A percentile compares a stretch with the other conserved stretches of the same genome.
phyloP scores from a whole-genome alignment of 1,284 basidiomycete species.

The Marasmius tenuissimus region DNA sequence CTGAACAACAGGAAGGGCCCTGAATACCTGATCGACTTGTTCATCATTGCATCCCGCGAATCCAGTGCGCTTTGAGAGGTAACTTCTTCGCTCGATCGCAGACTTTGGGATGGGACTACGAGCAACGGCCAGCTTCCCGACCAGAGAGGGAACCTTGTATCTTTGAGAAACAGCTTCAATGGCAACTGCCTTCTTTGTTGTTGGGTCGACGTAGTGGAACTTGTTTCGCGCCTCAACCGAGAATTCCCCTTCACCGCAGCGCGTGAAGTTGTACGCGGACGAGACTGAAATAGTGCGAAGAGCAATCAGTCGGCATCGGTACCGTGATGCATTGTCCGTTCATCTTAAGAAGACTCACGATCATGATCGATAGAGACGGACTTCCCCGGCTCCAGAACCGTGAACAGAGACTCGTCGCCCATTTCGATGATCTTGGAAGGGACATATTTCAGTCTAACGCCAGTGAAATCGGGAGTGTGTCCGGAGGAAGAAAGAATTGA shows the following conservation, averaged over 20 bases:
- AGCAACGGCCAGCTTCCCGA: background rate
- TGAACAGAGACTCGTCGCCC: constrained; percentile 23
- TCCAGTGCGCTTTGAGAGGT: background rate
- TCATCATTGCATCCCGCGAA: background rate
- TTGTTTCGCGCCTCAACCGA: constrained; percentile 37
- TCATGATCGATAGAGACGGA: constrained; percentile 36
- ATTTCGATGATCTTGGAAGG: constrained; percentile 20
- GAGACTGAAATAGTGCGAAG: constrained; percentile 30
- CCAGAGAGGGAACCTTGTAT: background rate
- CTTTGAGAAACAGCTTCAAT: background rate
- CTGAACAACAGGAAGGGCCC: background rate
- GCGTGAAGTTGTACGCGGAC: constrained; percentile 44
- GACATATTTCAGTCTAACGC: constrained; percentile 32
- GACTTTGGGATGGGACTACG: background rate
- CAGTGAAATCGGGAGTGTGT: constrained; percentile 33
- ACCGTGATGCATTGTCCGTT: background rate
- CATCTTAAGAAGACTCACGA: constrained; percentile 26
- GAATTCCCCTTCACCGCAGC: constrained; percentile 37
- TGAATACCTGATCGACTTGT: background rate
- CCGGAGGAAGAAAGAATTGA: constrained; percentile 32
- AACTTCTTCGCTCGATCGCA: background rate
- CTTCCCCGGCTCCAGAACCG: constrained; percentile 38
- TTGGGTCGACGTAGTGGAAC: constrained; percentile 40
- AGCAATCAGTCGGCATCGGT: background rate
- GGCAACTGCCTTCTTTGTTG: constrained; percentile 11